A percentile compares a stretch with the other conserved stretches of the same genome.
Evolutionary conservation across 805 yeast species (phyloP).

Genomic region (Teunomyces barrocoloradensis): DNA sequence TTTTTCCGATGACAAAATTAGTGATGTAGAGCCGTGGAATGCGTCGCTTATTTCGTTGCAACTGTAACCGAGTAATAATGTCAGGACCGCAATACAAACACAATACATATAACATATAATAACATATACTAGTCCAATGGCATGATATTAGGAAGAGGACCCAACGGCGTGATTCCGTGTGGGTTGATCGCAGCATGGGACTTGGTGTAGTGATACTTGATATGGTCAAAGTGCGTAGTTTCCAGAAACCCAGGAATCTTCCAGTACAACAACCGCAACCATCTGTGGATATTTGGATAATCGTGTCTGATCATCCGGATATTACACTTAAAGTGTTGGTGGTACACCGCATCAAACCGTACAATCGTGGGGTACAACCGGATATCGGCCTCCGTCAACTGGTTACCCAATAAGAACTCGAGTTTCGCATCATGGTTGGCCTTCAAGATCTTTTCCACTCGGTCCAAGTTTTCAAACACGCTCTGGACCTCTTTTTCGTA

Average conservation of each 20-base stretch:
- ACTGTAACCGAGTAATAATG: no score
- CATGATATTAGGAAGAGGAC: constrained; percentile 78
- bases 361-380: constrained; percentile 83
- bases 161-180: constrained; percentile 76
- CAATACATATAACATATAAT: no score
- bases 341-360: constrained; percentile 91
- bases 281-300: constrained; percentile 74
- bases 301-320: constrained; percentile 74
- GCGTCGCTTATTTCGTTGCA: no score
- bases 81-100: no score
- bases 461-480: constrained; percentile 66
- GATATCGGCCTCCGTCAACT: constrained; percentile 86
- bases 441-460: constrained; percentile 60
- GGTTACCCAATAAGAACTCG: constrained; percentile 53
- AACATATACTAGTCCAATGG: constrained; percentile 12
- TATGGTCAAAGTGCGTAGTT: constrained; percentile 86
- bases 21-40: no score
- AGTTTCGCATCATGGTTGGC: constrained; percentile 36
- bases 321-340: constrained; percentile 94
- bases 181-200: constrained; percentile 83
- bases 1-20: not conserved
- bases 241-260: constrained; percentile 62
- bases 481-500: constrained; percentile 67
- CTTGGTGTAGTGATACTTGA: constrained; percentile 87
- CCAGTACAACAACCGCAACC: constrained; percentile 88